A percentile compares a stretch with the other conserved stretches of the same genome.
These are phyloP conservation scores for Hippophae rhamnoides DNA, from an alignment of 306 rosid species.

Conservation along the genomic window DNA sequence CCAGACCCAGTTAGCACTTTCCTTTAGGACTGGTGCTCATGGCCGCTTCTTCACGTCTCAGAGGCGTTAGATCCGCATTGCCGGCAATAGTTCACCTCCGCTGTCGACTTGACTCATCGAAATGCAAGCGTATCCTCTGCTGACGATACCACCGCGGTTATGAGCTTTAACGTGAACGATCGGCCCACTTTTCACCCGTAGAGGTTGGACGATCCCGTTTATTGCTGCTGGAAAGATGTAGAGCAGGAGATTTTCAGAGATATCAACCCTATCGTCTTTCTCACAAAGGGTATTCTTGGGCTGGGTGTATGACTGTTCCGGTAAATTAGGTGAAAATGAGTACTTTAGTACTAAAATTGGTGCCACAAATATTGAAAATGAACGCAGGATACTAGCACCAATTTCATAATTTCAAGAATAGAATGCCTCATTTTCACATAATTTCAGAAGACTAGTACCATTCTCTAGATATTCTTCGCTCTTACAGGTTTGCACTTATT, in stretches of 20 bases:
- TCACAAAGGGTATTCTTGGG: slow-evolving; percentile 53
- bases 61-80: slow-evolving; percentile 21
- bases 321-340: no score
- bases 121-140: slow-evolving; percentile 24
- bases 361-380: no score
- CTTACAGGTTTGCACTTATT: background rate
- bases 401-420: no score
- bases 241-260: slow-evolving; percentile 57
- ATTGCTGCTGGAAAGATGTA: slow-evolving; percentile 56
- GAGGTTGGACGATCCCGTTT: slow-evolving; percentile 44
- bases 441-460: no score
- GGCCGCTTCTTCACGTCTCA: slow-evolving; percentile 44
- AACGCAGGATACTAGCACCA: no score
- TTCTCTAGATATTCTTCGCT: background rate
- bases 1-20: background rate
- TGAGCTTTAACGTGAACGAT: slow-evolving; percentile 17
- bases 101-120: slow-evolving; percentile 28
- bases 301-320: no score
- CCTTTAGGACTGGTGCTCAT: slow-evolving; percentile 16
- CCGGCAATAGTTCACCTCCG: slow-evolving; percentile 32
- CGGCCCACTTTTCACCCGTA: slow-evolving; percentile 14
- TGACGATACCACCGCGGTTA: slow-evolving; percentile 14
- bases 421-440: no score
- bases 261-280: slow-evolving; percentile 47
- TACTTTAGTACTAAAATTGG: no score